Conservation (phyloP, 495 filamentous ascomycete genomes). For the Penicillium simplicissimum region DNA sequence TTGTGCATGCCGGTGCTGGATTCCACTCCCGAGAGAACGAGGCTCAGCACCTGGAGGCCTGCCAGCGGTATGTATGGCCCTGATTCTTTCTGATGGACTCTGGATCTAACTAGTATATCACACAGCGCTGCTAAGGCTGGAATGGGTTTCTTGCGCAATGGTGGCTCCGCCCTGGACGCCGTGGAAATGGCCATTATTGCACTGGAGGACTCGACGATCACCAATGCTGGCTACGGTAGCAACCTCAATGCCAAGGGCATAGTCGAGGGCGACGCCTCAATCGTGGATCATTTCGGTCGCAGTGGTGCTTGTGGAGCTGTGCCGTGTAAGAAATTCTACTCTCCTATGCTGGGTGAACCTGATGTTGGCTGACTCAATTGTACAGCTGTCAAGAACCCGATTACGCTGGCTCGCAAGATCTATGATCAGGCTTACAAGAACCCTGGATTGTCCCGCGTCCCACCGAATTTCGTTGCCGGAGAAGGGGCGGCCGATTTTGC, state of each 20-base stretch:
- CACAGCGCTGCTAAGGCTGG: slow-evolving; percentile 74
- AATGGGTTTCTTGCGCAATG: slow-evolving; percentile 75
- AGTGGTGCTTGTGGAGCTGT: slow-evolving; percentile 93
- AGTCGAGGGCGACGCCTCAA: slow-evolving; percentile 91
- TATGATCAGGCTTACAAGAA: slow-evolving; percentile 71
- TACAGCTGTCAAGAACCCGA: slow-evolving; percentile 88
- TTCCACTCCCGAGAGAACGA: slow-evolving; percentile 88
- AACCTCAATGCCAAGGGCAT: slow-evolving; percentile 87
- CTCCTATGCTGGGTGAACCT: not conserved
- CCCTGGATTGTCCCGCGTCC: slow-evolving; percentile 80
- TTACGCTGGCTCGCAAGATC: slow-evolving; percentile 78
- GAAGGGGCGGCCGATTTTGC: slow-evolving; percentile 84
- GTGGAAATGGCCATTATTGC: slow-evolving; percentile 85
- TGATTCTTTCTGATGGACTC: not conserved
- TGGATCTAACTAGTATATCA: not conserved
- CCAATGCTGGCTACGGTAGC: slow-evolving; percentile 94
- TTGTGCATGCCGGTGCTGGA: slow-evolving; percentile 95
- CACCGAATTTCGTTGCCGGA: slow-evolving; percentile 88
- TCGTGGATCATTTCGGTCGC: slow-evolving; percentile 86
- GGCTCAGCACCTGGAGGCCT: slow-evolving; percentile 75
- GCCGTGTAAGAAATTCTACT: slow-evolving; percentile 58
- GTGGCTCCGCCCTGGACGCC: slow-evolving; percentile 82
- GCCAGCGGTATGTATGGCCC: slow-evolving; percentile 69
- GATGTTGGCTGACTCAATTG: slow-evolving; percentile 10
- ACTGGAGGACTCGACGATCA: slow-evolving; percentile 91